Base-by-base conservation (phyloP, 345 rosid species). In the Eutrema heterophyllum region DNA sequence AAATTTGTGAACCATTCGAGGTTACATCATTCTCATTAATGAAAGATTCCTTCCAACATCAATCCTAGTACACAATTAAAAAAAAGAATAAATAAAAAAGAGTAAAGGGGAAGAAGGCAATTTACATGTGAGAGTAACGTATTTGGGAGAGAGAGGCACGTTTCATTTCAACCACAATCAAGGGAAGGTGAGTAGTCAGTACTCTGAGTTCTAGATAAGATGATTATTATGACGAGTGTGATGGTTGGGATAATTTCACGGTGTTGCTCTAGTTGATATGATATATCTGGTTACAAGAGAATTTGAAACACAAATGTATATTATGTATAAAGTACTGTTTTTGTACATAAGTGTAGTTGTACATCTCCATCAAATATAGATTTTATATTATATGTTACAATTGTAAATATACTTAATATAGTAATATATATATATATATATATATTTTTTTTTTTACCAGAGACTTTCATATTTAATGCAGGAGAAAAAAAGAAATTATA, bases 41-140 rank as follows among this genome's bases (percentile, higher is more conserved):
- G 26, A 29, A 59, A 58, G 68, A 60, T 58, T 66, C 67, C 61
- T 1, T 57, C 26, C 10, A 13, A 29, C 65, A 63, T 6, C 7
- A 74, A 74, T 67, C 79, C 49, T 75, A 44, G 70, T 68, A 75
- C 74, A 68, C 57, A 36, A 56, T 9, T 5, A 54, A 59, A 44
- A 48, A 14, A 46, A 12, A 21, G 2, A 38, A 11, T 5, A 24
- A 14, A 67, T 9, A 9, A 18, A 41, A 29, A 9, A 30, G 8
- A 54, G 9, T 11, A 38, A 26, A 64, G 36, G 15, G 1, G 12
- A 21, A 73, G 21, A 48, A 45, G 32, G 66, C 9, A 40, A 35
- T 64, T 36, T 44, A 16, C 50, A 55, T 24, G 43, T 26, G 66
- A 73, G 51, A 33, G 64, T 44, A 64, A 64, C 77, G 21, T 54